Percentiles rank a stretch among this genome's conserved stretches.
phyloP scores from a whole-genome alignment of 306 rosid genomes.

The Glycyrrhiza uralensis region DNA sequence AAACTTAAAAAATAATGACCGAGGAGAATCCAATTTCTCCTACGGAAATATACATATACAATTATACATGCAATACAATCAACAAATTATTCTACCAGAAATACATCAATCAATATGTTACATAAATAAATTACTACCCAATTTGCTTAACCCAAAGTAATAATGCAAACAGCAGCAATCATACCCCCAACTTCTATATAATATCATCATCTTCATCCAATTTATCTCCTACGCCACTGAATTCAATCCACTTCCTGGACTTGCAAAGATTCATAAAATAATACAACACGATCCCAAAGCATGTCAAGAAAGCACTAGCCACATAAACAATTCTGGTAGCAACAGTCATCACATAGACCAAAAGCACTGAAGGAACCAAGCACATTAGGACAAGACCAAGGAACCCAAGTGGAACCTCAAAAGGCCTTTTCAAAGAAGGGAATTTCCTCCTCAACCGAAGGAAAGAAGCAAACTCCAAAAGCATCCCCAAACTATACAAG shows the following conservation, averaged over 20 bases:
- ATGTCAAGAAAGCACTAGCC: conserved; percentile 43
- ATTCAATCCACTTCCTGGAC: conserved; percentile 34
- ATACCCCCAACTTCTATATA: neutral
- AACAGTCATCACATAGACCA: conserved; percentile 59
- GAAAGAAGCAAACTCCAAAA: conserved; percentile 72
- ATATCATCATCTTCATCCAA: conserved; percentile 6
- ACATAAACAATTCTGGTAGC: conserved; percentile 44
- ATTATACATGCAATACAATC: neutral
- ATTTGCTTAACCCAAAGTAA: neutral
- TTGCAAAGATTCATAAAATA: conserved; percentile 41
- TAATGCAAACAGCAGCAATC: neutral
- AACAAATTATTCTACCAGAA: conserved; percentile 43
- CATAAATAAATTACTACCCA: neutral
- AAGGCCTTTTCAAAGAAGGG: conserved; percentile 55
- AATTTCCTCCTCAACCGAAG: conserved; percentile 58
- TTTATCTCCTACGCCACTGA: conserved; percentile 18
- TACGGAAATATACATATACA: conserved; percentile 2
- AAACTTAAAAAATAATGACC: neutral
- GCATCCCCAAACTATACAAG: conserved; percentile 87
- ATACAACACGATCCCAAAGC: conserved; percentile 28
- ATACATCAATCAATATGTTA: neutral
- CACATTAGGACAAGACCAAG: conserved; percentile 56
- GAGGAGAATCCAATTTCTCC: conserved; percentile 27
- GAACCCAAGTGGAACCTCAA: conserved; percentile 53
- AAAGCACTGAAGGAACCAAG: conserved; percentile 57